Conservation (phyloP, 768 basidiomycete genomes). For the Boletus rubescentipes region DNA sequence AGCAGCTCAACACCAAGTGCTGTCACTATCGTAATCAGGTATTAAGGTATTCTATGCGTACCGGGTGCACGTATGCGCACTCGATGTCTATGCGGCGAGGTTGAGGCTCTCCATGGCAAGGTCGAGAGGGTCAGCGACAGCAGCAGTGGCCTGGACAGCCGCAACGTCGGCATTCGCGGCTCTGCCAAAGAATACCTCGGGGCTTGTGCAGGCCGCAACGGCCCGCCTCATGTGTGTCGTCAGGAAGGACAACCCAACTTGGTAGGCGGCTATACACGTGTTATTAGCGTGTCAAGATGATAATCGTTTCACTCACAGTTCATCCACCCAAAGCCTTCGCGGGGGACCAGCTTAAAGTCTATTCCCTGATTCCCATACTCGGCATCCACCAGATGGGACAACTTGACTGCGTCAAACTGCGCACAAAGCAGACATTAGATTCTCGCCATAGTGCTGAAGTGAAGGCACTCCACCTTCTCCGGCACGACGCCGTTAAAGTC, state of each 20-base stretch:
- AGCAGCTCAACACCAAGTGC: neutral
- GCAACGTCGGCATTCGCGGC: slow-evolving; percentile 35
- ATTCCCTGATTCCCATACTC: slow-evolving; percentile 96
- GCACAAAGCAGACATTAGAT: slow-evolving; percentile 1
- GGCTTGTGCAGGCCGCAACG: slow-evolving; percentile 91
- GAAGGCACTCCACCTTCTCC: slow-evolving; percentile 64
- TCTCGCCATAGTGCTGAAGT: neutral
- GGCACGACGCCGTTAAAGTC: slow-evolving; percentile 98
- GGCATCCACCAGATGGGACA: slow-evolving; percentile 94
- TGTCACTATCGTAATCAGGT: slow-evolving; percentile 1
- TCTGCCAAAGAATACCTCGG: slow-evolving; percentile 82
- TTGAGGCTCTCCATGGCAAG: slow-evolving; percentile 60
- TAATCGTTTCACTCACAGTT: slow-evolving; percentile 56
- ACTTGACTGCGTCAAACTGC: slow-evolving; percentile 92
- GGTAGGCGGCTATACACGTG: slow-evolving; percentile 73
- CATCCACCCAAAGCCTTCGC: slow-evolving; percentile 99
- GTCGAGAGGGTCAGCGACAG: slow-evolving; percentile 55
- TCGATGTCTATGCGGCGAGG: slow-evolving; percentile 18
- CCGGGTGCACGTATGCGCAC: neutral
- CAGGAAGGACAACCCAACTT: slow-evolving; percentile 93
- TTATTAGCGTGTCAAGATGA: slow-evolving; percentile 1
- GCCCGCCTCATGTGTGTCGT: slow-evolving; percentile 94
- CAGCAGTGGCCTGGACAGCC: slow-evolving; percentile 34
- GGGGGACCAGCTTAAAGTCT: slow-evolving; percentile 96
- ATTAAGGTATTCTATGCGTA: slow-evolving; percentile 18